These are phyloP conservation scores for Claviceps cyperi DNA, from an alignment of 2,329 filamentous ascomycete genomes.

Conservation along the genomic window DNA sequence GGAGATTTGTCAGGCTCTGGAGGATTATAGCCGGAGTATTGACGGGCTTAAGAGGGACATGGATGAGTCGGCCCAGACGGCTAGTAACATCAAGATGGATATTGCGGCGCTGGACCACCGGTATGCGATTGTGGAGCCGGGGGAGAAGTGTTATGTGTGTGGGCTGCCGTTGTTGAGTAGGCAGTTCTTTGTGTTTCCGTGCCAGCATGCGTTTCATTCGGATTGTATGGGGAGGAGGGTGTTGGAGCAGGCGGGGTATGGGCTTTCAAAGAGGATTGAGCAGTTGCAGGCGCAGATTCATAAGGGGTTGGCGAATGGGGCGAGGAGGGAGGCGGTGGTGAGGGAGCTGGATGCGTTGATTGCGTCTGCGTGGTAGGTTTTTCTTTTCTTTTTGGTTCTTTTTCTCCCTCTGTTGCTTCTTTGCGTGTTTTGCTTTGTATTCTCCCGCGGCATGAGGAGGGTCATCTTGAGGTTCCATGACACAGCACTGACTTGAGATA, in stretches of 20 bases:
- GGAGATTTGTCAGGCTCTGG: constrained; percentile 85
- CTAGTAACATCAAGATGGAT: constrained; percentile 78
- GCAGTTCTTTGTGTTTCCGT: constrained; percentile 97
- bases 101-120: constrained; percentile 74
- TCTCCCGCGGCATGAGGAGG: too few relatives aligned
- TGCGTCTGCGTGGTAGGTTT: constrained; percentile 66
- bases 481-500: too few relatives aligned
- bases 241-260: constrained; percentile 63
- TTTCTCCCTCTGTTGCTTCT: neutral
- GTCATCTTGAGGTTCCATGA: too few relatives aligned
- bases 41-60: constrained; percentile 82
- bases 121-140: constrained; percentile 92
- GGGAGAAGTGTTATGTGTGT: constrained; percentile 86
- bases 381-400: neutral
- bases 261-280: constrained; percentile 63
- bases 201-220: constrained; percentile 93
- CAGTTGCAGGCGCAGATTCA: constrained; percentile 77
- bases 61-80: constrained; percentile 84
- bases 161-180: constrained; percentile 71
- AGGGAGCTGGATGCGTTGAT: constrained; percentile 85
- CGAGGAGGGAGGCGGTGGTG: constrained; percentile 67
- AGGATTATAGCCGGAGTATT: constrained; percentile 86
- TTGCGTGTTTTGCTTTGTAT: neutral
- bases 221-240: constrained; percentile 84
- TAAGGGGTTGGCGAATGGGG: constrained; percentile 54